These are phyloP conservation scores for Furcasterigmium furcatum DNA, from an alignment of 2,329 filamentous ascomycete genomes.

Conservation along the genomic window DNA sequence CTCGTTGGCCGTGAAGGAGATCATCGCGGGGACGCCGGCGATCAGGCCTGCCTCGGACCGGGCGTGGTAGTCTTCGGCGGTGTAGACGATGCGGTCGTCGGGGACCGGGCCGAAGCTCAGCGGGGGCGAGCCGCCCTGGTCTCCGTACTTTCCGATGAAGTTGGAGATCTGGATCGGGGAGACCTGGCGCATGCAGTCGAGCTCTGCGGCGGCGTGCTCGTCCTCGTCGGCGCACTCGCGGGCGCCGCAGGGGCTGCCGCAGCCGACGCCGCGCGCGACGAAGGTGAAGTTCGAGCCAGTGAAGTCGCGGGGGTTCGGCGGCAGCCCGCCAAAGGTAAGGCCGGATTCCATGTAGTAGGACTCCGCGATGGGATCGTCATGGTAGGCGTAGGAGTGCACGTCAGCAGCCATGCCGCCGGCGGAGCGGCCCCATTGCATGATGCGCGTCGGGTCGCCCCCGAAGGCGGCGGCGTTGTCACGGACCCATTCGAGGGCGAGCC, in stretches of 20 bases:
- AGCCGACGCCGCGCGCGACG: slow-evolving; percentile 27
- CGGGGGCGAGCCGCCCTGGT: slow-evolving; percentile 12
- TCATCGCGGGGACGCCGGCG: slow-evolving; percentile 22
- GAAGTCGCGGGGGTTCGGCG: slow-evolving; percentile 18
- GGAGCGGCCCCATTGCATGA: slow-evolving; percentile 44
- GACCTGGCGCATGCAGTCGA: slow-evolving; percentile 31
- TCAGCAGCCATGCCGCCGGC: slow-evolving; percentile 38
- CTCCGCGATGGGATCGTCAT: slow-evolving; percentile 39
- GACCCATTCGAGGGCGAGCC: slow-evolving; percentile 13
- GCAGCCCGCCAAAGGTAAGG: slow-evolving; percentile 17
- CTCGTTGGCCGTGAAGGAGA: slow-evolving; percentile 29
- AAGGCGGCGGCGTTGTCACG: slow-evolving; percentile 12
- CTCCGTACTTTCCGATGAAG: slow-evolving; percentile 25
- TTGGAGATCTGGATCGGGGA: slow-evolving; percentile 23
- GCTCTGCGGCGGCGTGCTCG: slow-evolving; percentile 19
- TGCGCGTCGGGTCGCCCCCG: slow-evolving; percentile 18
- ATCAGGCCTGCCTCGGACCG: slow-evolving; percentile 18
- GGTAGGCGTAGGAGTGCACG: slow-evolving; percentile 35
- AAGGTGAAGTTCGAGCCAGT: slow-evolving; percentile 28
- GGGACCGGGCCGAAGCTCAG: slow-evolving; percentile 19
- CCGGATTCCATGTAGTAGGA: slow-evolving; percentile 38
- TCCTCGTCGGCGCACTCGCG: slow-evolving; percentile 4
- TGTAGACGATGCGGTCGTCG: slow-evolving; percentile 25
- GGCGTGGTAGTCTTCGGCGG: slow-evolving; percentile 23
- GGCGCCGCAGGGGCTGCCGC: slow-evolving; percentile 18